Percentiles rank a stretch among this genome's conserved stretches.
These are phyloP conservation scores for Houttuynia cordata DNA, from an alignment of 164 flowering plant species.

Conservation along the genomic window DNA sequence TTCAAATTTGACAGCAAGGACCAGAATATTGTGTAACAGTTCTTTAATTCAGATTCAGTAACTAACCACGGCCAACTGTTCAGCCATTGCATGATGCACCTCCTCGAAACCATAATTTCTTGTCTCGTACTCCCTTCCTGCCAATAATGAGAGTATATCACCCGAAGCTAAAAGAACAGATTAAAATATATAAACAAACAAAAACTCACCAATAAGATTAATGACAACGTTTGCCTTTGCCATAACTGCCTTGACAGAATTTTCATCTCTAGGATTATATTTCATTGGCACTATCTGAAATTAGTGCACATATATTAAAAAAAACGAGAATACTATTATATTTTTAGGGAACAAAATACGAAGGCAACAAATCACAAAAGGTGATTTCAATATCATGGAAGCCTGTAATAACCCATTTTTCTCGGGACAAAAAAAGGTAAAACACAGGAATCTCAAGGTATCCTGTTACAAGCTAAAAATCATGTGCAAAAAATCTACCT, in stretches of 20 bases:
- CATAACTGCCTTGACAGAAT: slow-evolving; percentile 90
- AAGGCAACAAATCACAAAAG: too few relatives aligned
- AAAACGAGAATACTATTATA: neutral
- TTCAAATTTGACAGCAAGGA: too few relatives aligned
- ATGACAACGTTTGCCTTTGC: slow-evolving; percentile 97
- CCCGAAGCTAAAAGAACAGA: neutral
- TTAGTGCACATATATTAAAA: neutral
- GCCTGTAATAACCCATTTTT: too few relatives aligned
- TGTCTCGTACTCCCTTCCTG: slow-evolving; percentile 94
- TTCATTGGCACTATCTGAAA: slow-evolving; percentile 93
- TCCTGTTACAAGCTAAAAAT: too few relatives aligned
- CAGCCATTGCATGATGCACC: slow-evolving; percentile 81
- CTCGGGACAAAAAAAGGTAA: neutral
- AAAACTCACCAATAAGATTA: slow-evolving; percentile 73
- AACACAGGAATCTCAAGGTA: neutral
- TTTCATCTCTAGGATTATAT: slow-evolving; percentile 88
- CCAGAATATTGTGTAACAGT: neutral
- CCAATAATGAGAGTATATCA: neutral
- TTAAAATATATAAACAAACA: slow-evolving; percentile 1
- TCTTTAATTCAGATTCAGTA: slow-evolving; percentile 1
- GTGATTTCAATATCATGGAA: too few relatives aligned
- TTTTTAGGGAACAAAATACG: neutral
- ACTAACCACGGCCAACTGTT: slow-evolving; percentile 68
- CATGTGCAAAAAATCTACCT: slow-evolving; percentile 29
- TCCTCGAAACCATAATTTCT: slow-evolving; percentile 91